Conservation (phyloP, 768 basidiomycete species). For the Hericium rajendrae region DNA sequence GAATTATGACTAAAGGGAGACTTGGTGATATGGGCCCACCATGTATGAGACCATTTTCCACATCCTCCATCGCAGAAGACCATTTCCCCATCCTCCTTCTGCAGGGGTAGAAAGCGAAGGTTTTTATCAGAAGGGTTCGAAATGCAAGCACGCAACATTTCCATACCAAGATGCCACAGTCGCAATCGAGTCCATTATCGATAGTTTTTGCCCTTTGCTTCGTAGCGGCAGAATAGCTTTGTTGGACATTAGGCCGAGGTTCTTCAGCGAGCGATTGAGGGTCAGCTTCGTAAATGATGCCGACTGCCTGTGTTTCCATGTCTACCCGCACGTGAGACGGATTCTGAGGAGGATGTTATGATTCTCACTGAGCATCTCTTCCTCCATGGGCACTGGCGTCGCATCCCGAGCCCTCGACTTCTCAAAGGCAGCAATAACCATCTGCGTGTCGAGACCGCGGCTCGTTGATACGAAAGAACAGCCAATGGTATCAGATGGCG, state of each 20-base stretch:
- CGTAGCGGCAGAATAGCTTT: not conserved
- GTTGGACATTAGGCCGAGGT: no score
- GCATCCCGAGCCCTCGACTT: not conserved
- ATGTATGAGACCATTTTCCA: conserved; percentile 64
- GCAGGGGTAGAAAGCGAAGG: not conserved
- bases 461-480: conserved; percentile 4
- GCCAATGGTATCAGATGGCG: conserved; percentile 10
- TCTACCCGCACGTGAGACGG: conserved; percentile 15
- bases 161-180: conserved; percentile 52
- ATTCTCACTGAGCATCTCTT: conserved; percentile 39
- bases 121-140: not conserved
- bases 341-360: no score
- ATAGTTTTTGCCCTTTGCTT: conserved; percentile 10
- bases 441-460: conserved; percentile 30
- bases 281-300: no score
- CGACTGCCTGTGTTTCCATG: conserved; percentile 21
- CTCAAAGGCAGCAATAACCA: conserved; percentile 24
- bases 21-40: conserved; percentile 32
- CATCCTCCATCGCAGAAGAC: conserved; percentile 70
- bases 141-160: not conserved
- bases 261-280: conserved; percentile 22
- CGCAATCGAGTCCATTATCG: conserved; percentile 48
- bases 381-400: conserved; percentile 20
- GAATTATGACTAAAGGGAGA: not conserved
- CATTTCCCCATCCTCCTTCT: conserved; percentile 45